A percentile compares a stretch with the other conserved stretches of the same genome.
These are phyloP conservation scores for Dendrobium catenatum DNA, from an alignment of 106 monocot genomes.

Conservation along the genomic window DNA sequence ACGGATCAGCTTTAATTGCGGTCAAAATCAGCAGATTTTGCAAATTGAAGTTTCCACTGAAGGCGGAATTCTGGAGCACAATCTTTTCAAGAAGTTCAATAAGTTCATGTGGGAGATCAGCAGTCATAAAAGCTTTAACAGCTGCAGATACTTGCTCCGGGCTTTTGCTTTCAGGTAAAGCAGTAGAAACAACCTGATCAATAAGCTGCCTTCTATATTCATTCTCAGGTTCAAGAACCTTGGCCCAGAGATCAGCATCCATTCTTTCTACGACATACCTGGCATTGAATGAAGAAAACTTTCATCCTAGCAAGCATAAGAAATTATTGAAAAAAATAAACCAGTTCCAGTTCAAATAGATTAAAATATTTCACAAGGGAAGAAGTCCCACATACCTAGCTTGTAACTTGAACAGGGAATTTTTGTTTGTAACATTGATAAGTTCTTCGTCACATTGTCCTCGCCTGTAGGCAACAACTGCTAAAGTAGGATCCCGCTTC, in stretches of 20 bases:
- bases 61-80: slow-evolving; percentile 92
- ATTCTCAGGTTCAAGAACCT: slow-evolving; percentile 88
- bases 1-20: slow-evolving; percentile 92
- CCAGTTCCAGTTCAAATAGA: not conserved
- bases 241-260: slow-evolving; percentile 95
- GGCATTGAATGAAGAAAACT: slow-evolving; percentile 12
- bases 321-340: not conserved
- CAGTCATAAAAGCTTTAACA: slow-evolving; percentile 99
- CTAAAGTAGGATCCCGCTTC: slow-evolving; percentile 93
- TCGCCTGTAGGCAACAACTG: slow-evolving; percentile 93
- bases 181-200: slow-evolving; percentile 93
- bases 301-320: not conserved
- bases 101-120: slow-evolving; percentile 96
- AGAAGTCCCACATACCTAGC: slow-evolving; percentile 48
- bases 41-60: slow-evolving; percentile 95
- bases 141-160: slow-evolving; percentile 98
- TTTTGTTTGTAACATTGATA: slow-evolving; percentile 92
- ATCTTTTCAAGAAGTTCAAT: slow-evolving; percentile 98
- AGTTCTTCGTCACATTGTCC: slow-evolving; percentile 99
- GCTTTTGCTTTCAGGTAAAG: slow-evolving; percentile 95
- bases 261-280: slow-evolving; percentile 99
- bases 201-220: slow-evolving; percentile 92
- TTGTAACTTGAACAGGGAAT: slow-evolving; percentile 91
- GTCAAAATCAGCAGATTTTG: slow-evolving; percentile 94
- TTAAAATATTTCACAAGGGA: not conserved